Evolutionary conservation across 257 asterid species (phyloP).

Genomic region (Thymus quinquecostatus): DNA sequence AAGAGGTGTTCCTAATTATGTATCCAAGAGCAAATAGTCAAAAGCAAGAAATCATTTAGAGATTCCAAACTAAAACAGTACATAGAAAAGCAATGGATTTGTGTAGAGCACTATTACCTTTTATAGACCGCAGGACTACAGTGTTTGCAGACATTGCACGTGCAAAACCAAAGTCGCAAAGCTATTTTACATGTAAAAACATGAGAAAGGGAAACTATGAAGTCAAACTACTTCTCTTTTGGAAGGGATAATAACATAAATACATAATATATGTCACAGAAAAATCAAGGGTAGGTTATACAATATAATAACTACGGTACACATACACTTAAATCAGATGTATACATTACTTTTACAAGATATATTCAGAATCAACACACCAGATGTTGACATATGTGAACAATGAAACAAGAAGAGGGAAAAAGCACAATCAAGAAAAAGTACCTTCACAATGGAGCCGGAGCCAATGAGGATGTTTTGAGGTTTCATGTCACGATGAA

Average conservation of each 20-base stretch:
- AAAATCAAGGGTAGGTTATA: neutral
- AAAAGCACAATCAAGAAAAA: conserved; percentile 22
- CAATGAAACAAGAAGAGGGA: neutral
- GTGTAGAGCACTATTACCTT: conserved; percentile 55
- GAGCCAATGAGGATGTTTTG: conserved; percentile 97
- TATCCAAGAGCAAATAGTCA: conserved; percentile 32
- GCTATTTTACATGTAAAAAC: conserved; percentile 52
- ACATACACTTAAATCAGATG: neutral
- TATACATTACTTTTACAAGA: neutral
- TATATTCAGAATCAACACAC: conserved; percentile 7
- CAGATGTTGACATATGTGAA: conserved; percentile 20
- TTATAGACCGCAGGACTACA: conserved; percentile 91
- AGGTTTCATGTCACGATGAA: conserved; percentile 99
- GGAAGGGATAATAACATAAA: neutral
- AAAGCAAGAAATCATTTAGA: conserved; percentile 27
- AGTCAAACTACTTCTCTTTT: conserved; percentile 18
- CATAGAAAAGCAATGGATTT: neutral
- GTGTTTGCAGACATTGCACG: conserved; percentile 98
- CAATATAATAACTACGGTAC: conserved; percentile 2
- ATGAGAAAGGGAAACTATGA: conserved; percentile 23
- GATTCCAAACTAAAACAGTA: conserved; percentile 23
- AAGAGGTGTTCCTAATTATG: conserved; percentile 81
- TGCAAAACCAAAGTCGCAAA: conserved; percentile 97
- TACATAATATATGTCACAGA: conserved; percentile 3
- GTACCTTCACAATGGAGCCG: conserved; percentile 91